phyloP scores from a whole-genome alignment of 805 yeast genomes.

The Candida berthetii region DNA sequence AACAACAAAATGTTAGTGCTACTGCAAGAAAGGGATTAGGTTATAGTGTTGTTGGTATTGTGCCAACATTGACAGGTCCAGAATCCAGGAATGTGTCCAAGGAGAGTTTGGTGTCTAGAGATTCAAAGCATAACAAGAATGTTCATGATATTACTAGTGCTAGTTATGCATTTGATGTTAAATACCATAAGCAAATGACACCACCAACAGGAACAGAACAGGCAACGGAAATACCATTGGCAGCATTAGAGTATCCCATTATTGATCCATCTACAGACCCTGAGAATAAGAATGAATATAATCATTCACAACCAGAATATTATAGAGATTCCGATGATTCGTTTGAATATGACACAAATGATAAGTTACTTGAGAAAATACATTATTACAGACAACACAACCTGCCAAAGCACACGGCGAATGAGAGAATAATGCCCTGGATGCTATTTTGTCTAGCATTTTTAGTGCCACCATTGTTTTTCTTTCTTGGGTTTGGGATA shows the following conservation, averaged over 20 bases:
- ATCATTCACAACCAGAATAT: too few species aligned
- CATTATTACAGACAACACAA: slow-evolving; percentile 7
- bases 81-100: too few species aligned
- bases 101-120: too few species aligned
- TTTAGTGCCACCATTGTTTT: slow-evolving; percentile 20
- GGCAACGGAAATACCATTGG: too few species aligned
- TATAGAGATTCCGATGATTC: background rate
- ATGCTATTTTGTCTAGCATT: slow-evolving; percentile 13
- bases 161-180: too few species aligned
- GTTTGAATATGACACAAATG: slow-evolving; percentile 1
- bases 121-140: too few species aligned
- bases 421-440: slow-evolving; percentile 2
- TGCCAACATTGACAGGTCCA: background rate
- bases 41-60: slow-evolving; percentile 2
- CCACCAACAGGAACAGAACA: too few species aligned
- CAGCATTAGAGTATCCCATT: too few species aligned
- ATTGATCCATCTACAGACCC: too few species aligned
- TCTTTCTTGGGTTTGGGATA: slow-evolving; percentile 20
- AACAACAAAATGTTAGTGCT: background rate
- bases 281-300: too few species aligned
- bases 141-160: background rate
- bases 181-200: too few species aligned
- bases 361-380: slow-evolving; percentile 13
- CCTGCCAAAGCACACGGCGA: background rate
- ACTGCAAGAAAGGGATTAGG: slow-evolving; percentile 1